Evolutionary conservation across 352 stramenopile species (phyloP), one percentile per base, ranked within the genome.

Genomic region (Aphanomyces invadans): DNA sequence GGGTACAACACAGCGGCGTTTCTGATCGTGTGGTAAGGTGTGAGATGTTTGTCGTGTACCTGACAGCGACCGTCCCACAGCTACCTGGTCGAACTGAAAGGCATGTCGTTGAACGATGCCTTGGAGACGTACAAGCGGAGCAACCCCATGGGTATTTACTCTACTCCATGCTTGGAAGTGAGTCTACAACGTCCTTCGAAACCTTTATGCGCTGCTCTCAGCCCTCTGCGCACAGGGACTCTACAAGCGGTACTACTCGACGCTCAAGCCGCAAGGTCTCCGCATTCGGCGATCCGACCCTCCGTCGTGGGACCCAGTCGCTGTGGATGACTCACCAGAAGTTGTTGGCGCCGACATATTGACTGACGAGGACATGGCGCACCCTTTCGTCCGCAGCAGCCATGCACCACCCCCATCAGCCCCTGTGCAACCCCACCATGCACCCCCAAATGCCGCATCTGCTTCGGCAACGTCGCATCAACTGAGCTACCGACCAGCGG

Each of bases 201-300:
- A 65, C 64, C 9, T 28, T n/a, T n/a, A n/a, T n/a, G n/a, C n/a
- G n/a, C n/a, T n/a, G n/a, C n/a, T n/a, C n/a, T n/a, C n/a, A n/a
- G n/a, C n/a, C n/a, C n/a, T n/a, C n/a, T n/a, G n/a, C n/a, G n/a
- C n/a, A n/a, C 54, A 89, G 75, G 70, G 70, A 64, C 62, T 95
- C 49, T 95, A 92, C 28, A 77, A 81, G 33, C 92, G 88, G 71
- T 95, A 92, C 61, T 90, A 80, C 46, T 79, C 71, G 9, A 91
- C 81, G 15, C 69, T 95, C 15, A 69, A 78, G 45, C 83, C 81
- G 25, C 71, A 78, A 23, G 70, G 76, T 7, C 73, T 73, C 57
- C 73, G 74, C 9, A 36, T 95, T 26, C 62, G 74, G 28, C 78
- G 77, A 52, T 78, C 83, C 26, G 61, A 74, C 5, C 70, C 80